Percentiles rank a stretch among this genome's conserved stretches.
Conservation (phyloP, 768 basidiomycete genomes). For the Rhodotorula graminis region DNA sequence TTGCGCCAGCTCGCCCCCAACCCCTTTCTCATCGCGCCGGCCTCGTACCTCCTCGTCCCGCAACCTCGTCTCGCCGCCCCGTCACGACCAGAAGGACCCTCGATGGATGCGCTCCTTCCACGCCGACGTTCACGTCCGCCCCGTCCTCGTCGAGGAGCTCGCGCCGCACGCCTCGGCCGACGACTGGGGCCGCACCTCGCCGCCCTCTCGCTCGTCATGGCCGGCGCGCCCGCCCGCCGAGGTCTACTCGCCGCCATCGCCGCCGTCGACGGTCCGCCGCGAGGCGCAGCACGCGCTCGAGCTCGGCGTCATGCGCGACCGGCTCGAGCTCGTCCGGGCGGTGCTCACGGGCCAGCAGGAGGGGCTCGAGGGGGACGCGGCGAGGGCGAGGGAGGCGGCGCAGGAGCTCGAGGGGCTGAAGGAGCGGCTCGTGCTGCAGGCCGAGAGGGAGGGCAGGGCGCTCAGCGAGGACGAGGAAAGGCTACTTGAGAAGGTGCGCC, state of each 20-base stretch:
- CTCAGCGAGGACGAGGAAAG: background rate
- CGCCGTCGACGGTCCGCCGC: background rate
- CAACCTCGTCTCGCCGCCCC: too few species aligned
- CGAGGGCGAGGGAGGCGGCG: background rate
- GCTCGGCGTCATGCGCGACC: background rate
- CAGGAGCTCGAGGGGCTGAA: background rate
- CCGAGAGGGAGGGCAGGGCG: background rate
- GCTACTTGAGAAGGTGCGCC: conserved; percentile 3
- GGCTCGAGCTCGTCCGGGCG: background rate
- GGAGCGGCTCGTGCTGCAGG: background rate
- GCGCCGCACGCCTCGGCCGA: background rate
- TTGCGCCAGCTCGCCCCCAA: background rate
- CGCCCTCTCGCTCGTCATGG: background rate
- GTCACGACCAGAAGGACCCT: background rate
- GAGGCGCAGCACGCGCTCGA: background rate
- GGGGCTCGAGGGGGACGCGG: background rate
- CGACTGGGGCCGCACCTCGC: background rate
- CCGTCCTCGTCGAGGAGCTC: conserved; percentile 4
- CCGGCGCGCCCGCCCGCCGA: background rate
- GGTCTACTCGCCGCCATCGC: background rate
- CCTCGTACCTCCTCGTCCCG: background rate
- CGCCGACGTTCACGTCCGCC: background rate
- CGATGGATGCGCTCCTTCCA: background rate
- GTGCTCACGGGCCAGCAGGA: background rate
- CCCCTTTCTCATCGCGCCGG: background rate